Evolutionary conservation across 495 filamentous ascomycete species (phyloP).

Genomic region (Aspergillus steynii): DNA sequence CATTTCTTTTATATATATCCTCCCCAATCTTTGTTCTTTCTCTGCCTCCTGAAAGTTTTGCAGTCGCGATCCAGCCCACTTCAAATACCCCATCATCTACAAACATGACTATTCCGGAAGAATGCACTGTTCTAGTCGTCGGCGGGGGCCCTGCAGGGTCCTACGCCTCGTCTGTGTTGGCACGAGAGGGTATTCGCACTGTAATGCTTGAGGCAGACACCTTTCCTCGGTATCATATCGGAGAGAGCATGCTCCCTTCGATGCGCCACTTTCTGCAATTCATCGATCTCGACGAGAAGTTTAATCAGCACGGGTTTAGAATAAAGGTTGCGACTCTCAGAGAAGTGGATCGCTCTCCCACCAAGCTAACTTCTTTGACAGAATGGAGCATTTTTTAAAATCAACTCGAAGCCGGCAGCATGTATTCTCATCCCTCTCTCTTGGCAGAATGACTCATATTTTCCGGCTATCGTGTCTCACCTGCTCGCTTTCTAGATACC

Average conservation of each 20-base stretch:
- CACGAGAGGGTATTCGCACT: neutral
- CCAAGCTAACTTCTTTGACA: neutral
- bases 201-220: neutral
- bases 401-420: conserved; percentile 11
- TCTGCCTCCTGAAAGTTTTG: no score
- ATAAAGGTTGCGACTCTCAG: neutral
- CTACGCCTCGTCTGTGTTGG: neutral
- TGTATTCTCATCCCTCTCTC: neutral
- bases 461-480: neutral
- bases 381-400: conserved; percentile 9
- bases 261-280: conserved; percentile 10
- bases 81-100: neutral
- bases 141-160: neutral
- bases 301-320: conserved; percentile 2
- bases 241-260: conserved; percentile 12
- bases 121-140: neutral
- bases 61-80: neutral
- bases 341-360: no score
- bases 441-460: neutral
- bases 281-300: conserved; percentile 9
- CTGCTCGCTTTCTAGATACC: conserved; percentile 30
- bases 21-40: no score
- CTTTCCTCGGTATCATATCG: conserved; percentile 11
- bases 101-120: neutral
- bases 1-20: no score